Base-by-base conservation (phyloP, 768 basidiomycete genomes). In the Mrakia gelida region DNA sequence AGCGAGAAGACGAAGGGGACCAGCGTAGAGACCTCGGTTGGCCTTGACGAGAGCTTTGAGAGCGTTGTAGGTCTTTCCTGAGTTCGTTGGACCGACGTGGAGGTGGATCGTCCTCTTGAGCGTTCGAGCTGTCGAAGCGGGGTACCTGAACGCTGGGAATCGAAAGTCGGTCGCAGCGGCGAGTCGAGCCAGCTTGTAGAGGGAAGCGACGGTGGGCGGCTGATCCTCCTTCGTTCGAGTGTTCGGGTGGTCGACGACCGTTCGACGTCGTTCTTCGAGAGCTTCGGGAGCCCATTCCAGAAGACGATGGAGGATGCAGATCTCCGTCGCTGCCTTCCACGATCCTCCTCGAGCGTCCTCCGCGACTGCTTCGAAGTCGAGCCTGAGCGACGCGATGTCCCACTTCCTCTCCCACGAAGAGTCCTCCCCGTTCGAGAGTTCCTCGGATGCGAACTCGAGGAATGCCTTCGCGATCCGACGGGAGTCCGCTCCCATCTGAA, bases 61-160 rank as follows among this genome's bases (percentile, higher is more conserved):
- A 0, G 96, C 97, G 82, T 92, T 90, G 82, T 98, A 91, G 0
- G 96, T 99, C 86, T 99, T 99, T 43, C 96, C 97, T 80, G 92
- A 93, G 84, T 98, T 99, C 32, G 97, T 98, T 0, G 97, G 97
- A 0, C 96, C 97, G 59, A 99, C 94, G 81, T 99, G 96, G 87
- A 98, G 91, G 83, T 95, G 91, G 81, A 98, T 86, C 81, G 91
- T 92, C 28, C 95, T 88, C 26, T 87, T 87, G 80, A 90, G 85
- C 16, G 83, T 81, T 15, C 96, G 89, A 0, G 94, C 90, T 0
- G 78, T 76, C 34, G 72, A 61, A 1, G 38, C 70, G 59, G 84
- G 82, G 62, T 82, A 82, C n/a, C 80, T 77, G 18, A 80, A 73
- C 18, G 76, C 59, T 28, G 75, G 70, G 72, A 80, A 80, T 1